Evolutionary conservation across 1,284 basidiomycete species (phyloP).

Genomic region (Gomphus bonarii): DNA sequence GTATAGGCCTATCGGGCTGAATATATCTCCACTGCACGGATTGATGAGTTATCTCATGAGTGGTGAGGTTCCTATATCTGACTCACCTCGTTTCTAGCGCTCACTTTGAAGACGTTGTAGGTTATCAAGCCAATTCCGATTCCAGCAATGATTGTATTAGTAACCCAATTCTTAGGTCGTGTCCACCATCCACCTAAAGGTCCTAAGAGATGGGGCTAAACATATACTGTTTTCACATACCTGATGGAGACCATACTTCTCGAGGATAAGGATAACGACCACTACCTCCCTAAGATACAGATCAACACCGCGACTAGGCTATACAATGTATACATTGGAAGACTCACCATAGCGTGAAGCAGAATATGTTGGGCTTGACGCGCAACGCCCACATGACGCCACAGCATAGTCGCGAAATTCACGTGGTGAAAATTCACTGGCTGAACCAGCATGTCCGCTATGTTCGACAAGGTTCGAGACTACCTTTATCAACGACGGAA

Average conservation of each 20-base stretch:
- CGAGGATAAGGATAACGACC: conserved; percentile 22
- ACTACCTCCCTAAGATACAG: conserved; percentile 20
- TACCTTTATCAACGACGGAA: conserved; percentile 41
- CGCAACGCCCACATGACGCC: not conserved
- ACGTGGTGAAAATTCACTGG: not conserved
- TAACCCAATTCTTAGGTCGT: conserved; percentile 58
- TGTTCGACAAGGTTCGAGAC: conserved; percentile 29
- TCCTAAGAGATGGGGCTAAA: not conserved
- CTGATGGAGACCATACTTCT: conserved; percentile 24
- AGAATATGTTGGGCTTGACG: not conserved
- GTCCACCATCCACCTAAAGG: conserved; percentile 64
- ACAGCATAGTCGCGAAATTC: not conserved
- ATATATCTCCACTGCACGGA: conserved; percentile 19
- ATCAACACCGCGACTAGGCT: not conserved
- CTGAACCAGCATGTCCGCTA: conserved; percentile 12
- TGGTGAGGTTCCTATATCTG: conserved; percentile 11
- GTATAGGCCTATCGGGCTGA: conserved; percentile 45
- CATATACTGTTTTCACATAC: conserved; percentile 11
- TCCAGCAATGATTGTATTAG: conserved; percentile 53
- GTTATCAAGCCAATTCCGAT: conserved; percentile 47
- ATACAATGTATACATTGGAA: not conserved
- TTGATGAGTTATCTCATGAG: not conserved
- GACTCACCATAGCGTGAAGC: not conserved
- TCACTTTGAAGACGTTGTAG: conserved; percentile 49
- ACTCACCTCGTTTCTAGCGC: conserved; percentile 52